Evolutionary conservation across 179 eudicot species (phyloP).

Genomic region (Camellia oleifera): DNA sequence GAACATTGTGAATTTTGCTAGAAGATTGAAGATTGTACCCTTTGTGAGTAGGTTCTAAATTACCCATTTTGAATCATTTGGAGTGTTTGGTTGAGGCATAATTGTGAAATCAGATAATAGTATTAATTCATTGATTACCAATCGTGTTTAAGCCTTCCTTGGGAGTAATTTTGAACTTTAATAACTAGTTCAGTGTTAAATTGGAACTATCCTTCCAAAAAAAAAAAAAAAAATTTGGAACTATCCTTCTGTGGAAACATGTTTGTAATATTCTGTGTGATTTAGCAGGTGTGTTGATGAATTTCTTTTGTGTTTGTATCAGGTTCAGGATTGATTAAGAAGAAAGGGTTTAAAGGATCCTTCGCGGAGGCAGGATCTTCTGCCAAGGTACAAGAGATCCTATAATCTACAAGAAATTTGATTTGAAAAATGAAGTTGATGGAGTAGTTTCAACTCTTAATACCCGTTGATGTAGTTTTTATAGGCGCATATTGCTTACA

Average conservation of each 20-base stretch:
- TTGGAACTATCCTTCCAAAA: not conserved
- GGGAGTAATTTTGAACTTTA: not conserved
- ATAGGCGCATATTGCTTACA: not conserved
- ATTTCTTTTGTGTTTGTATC: constrained; percentile 15
- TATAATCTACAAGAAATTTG: not conserved
- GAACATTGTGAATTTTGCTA: not conserved
- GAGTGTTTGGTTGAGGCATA: not conserved
- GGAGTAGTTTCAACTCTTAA: not conserved
- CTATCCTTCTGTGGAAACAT: not conserved
- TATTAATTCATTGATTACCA: too few relatives aligned
- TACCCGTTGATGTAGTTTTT: not conserved
- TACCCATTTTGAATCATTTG: not conserved
- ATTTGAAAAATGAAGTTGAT: not conserved
- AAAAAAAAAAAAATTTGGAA: not conserved
- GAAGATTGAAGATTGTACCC: not conserved
- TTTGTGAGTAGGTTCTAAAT: not conserved
- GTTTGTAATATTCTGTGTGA: not conserved
- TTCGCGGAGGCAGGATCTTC: constrained; percentile 74
- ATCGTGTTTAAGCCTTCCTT: not conserved
- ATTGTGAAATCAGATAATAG: not conserved
- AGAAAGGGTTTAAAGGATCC: constrained; percentile 86
- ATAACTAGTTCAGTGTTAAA: not conserved
- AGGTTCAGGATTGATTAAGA: constrained; percentile 84
- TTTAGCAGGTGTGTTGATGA: not conserved
- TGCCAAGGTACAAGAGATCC: constrained; percentile 63